These are phyloP conservation scores for Solanum bulbocastanum DNA, from an alignment of 257 asterid genomes.

Conservation along the genomic window DNA sequence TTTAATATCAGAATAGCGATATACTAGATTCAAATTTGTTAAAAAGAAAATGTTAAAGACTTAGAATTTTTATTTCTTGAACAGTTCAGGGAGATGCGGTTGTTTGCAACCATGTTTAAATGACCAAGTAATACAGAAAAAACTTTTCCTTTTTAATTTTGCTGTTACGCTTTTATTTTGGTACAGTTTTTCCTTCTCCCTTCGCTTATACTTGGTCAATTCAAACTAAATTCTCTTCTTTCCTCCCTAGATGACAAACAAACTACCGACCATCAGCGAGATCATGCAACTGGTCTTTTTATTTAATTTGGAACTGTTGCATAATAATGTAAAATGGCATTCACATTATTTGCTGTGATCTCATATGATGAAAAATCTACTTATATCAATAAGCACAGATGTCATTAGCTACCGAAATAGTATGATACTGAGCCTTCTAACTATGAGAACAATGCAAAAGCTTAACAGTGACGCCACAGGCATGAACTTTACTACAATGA, in stretches of 20 bases:
- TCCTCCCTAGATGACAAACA: background rate
- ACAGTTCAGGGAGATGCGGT: background rate
- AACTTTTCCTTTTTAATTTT: background rate
- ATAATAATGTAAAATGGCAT: background rate
- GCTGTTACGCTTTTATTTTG: background rate
- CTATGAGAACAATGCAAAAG: background rate
- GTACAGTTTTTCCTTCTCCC: background rate
- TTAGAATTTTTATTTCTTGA: background rate
- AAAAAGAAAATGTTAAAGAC: background rate
- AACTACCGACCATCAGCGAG: background rate
- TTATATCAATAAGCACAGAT: background rate
- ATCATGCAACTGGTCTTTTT: background rate
- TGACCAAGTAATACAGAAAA: background rate
- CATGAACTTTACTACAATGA: background rate
- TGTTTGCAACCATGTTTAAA: background rate
- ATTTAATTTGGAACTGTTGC: background rate
- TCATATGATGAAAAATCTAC: background rate
- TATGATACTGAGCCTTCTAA: background rate
- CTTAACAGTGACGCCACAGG: background rate
- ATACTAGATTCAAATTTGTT: background rate
- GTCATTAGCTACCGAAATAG: background rate
- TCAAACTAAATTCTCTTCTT: background rate
- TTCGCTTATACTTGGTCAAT: background rate
- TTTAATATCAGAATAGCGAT: background rate
- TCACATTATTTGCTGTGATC: background rate